phyloP scores from a whole-genome alignment of 2,329 filamentous ascomycete genomes.

The Magnaporthales sp. region DNA sequence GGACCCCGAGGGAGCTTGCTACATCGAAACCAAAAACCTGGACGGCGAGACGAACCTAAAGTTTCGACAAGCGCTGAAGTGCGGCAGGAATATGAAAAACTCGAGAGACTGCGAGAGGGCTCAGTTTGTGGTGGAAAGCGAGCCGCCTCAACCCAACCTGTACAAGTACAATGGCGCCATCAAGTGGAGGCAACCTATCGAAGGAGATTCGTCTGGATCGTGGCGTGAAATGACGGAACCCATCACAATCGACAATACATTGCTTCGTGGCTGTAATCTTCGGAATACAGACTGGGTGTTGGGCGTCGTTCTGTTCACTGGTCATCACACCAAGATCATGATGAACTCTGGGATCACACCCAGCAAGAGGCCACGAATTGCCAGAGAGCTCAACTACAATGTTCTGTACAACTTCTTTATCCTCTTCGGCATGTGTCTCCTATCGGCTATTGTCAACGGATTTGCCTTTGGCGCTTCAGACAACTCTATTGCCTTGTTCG shows the following conservation, averaged over 20 bases:
- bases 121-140: conserved; percentile 82
- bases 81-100: conserved; percentile 73
- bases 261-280: conserved; percentile 86
- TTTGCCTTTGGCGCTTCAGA: conserved; percentile 67
- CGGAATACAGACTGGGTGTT: conserved; percentile 95
- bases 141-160: conserved; percentile 83
- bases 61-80: conserved; percentile 83
- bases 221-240: conserved; percentile 80
- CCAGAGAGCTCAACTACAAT: conserved; percentile 92
- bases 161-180: conserved; percentile 92
- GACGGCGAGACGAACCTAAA: conserved; percentile 98
- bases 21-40: conserved; percentile 96
- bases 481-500: conserved; percentile 73
- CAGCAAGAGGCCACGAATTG: conserved; percentile 84
- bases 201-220: conserved; percentile 47
- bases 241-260: conserved; percentile 87
- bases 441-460: conserved; percentile 79
- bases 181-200: conserved; percentile 71
- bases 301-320: conserved; percentile 88
- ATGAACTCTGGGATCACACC: conserved; percentile 94
- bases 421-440: conserved; percentile 79
- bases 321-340: conserved; percentile 98
- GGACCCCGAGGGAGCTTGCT: conserved; percentile 88
- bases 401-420: conserved; percentile 95
- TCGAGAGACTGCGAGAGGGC: conserved; percentile 87